phyloP scores from a whole-genome alignment of 164 flowering plant species.

The Magnolia changhungtana region DNA sequence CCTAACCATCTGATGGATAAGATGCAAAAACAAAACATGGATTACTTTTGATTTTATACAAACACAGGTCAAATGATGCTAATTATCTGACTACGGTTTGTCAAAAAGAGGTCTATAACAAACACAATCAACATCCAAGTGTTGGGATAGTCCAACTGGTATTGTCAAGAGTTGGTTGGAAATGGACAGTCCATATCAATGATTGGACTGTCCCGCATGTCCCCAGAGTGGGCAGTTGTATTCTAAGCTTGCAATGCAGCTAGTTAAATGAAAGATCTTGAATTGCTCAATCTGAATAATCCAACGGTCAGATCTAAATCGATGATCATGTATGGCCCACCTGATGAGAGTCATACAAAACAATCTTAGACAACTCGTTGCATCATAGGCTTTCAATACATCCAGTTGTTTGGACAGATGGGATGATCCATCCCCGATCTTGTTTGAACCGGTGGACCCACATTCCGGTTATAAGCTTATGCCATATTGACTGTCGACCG shows the following conservation, averaged over 20 bases:
- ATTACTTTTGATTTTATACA: not conserved
- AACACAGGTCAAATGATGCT: not conserved
- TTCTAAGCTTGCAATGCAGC: not conserved
- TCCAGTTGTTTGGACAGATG: too few relatives aligned
- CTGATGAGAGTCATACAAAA: too few relatives aligned
- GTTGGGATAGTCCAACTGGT: not conserved
- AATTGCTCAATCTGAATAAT: too few relatives aligned
- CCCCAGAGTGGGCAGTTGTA: not conserved
- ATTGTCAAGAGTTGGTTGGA: not conserved
- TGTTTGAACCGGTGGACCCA: not conserved
- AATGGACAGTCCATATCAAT: not conserved
- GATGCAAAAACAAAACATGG: too few relatives aligned
- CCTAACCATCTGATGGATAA: too few relatives aligned
- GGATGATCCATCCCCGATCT: not conserved
- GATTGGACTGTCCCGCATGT: not conserved
- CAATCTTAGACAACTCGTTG: not conserved
- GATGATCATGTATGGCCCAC: too few relatives aligned
- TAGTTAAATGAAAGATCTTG: not conserved
- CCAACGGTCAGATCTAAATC: too few relatives aligned
- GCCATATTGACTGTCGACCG: not conserved
- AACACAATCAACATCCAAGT: too few relatives aligned
- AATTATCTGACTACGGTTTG: not conserved
- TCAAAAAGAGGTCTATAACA: too few relatives aligned
- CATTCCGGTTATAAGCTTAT: not conserved
- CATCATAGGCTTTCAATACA: not conserved